phyloP scores from a whole-genome alignment of 345 rosid genomes.

The Syzygium jambos region DNA sequence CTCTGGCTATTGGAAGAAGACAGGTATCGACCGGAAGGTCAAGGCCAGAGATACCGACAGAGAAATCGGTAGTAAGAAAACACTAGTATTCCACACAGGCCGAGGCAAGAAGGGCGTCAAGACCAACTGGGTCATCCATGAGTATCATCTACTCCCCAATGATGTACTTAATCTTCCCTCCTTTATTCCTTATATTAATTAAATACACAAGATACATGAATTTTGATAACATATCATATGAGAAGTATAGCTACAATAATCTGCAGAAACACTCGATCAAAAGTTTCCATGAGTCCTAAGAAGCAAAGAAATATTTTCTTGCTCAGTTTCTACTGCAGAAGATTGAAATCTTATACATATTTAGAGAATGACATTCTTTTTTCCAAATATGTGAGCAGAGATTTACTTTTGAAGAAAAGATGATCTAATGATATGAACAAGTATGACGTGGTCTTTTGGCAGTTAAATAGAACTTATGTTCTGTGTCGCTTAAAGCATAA shows the following conservation, averaged over 20 bases:
- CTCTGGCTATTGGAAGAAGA: conserved; percentile 1
- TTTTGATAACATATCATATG: background rate
- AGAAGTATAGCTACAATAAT: background rate
- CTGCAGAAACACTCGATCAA: background rate
- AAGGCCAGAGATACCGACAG: background rate
- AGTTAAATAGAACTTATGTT: background rate
- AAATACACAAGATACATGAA: background rate
- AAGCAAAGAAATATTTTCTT: background rate
- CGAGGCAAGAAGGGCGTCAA: background rate
- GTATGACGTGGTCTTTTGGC: background rate
- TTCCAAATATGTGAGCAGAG: background rate
- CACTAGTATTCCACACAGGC: background rate
- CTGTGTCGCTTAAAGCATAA: background rate
- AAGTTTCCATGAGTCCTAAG: background rate
- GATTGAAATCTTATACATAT: background rate
- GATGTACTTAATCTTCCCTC: background rate
- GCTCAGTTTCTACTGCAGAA: background rate
- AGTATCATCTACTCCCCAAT: background rate
- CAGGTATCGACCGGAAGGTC: background rate
- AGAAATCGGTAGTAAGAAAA: too few relatives aligned
- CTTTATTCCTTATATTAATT: background rate
- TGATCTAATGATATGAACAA: background rate
- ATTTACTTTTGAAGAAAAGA: background rate
- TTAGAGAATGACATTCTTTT: background rate
- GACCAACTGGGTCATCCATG: background rate